These are phyloP conservation scores for Blastocystis sp. DNA, from an alignment of 352 stramenopile genomes.

Conservation along the genomic window DNA sequence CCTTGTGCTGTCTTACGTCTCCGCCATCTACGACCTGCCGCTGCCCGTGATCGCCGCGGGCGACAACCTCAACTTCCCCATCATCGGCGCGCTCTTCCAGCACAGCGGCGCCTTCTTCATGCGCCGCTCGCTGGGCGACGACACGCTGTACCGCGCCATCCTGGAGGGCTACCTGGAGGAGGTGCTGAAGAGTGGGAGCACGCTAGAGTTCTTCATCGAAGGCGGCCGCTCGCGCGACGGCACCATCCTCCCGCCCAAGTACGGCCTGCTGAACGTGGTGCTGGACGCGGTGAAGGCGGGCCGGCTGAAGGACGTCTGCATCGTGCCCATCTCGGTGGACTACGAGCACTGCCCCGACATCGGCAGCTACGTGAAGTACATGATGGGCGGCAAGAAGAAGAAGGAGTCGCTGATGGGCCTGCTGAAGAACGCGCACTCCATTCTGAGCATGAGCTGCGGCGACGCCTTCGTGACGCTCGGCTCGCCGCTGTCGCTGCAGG, in stretches of 20 bases:
- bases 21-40: conserved; percentile 82
- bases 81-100: conserved; percentile 80
- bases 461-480: conserved; percentile 83
- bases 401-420: conserved; percentile 80
- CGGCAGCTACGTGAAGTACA: conserved; percentile 81
- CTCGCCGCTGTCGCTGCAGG: conserved; percentile 76
- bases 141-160: conserved; percentile 71
- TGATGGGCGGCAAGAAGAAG: conserved; percentile 81
- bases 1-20: conserved; percentile 84
- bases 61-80: conserved; percentile 82
- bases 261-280: conserved; percentile 72
- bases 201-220: conserved; percentile 84
- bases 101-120: conserved; percentile 86
- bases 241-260: conserved; percentile 72
- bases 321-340: conserved; percentile 83
- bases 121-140: conserved; percentile 73
- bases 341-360: conserved; percentile 85
- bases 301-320: conserved; percentile 74
- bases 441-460: conserved; percentile 79
- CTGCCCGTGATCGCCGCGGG: conserved; percentile 80
- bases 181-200: conserved; percentile 79
- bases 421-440: conserved; percentile 78
- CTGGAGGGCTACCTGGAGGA: conserved; percentile 82
- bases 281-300: conserved; percentile 73
- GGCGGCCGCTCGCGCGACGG: conserved; percentile 81